Conservation (phyloP, 2,329 filamentous ascomycete genomes). For the Tolypocladium endophyticum region DNA sequence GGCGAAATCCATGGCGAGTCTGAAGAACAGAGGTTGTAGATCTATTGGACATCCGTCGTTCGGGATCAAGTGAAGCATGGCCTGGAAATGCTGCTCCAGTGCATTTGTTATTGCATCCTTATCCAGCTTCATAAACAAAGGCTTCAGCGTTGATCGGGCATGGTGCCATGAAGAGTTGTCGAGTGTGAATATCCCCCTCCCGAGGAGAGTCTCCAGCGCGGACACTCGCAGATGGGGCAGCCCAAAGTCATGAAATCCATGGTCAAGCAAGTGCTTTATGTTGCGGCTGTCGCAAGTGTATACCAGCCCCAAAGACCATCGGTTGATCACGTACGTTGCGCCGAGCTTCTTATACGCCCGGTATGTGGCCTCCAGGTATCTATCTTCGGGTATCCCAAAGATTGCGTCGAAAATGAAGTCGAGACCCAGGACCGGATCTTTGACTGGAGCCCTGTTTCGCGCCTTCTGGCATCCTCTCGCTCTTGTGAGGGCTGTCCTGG, state of each 20-base stretch:
- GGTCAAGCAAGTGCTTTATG: constrained; percentile 43
- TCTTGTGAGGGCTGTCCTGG: constrained; percentile 8
- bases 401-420: constrained; percentile 22
- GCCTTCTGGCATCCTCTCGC: constrained; percentile 12
- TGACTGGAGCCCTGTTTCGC: constrained; percentile 12
- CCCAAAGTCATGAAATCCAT: constrained; percentile 39
- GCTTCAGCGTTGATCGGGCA: constrained; percentile 25
- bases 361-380: constrained; percentile 17
- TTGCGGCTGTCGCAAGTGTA: constrained; percentile 38
- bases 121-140: constrained; percentile 22
- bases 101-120: constrained; percentile 14
- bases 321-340: constrained; percentile 19
- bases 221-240: constrained; percentile 24
- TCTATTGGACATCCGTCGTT: constrained; percentile 18
- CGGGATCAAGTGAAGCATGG: constrained; percentile 25
- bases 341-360: constrained; percentile 16
- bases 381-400: constrained; percentile 13
- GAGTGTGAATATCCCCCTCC: constrained; percentile 35
- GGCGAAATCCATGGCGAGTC: constrained; percentile 33
- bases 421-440: constrained; percentile 21
- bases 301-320: constrained; percentile 21
- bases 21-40: constrained; percentile 35
- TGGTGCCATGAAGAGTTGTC: constrained; percentile 37
- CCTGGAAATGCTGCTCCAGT: constrained; percentile 22
- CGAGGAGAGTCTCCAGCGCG: constrained; percentile 29